Evolutionary conservation across 371 early-diverging fungal genomes (phyloP), one percentile per base, ranked within the genome.

Genomic region (Mucor indicus): DNA sequence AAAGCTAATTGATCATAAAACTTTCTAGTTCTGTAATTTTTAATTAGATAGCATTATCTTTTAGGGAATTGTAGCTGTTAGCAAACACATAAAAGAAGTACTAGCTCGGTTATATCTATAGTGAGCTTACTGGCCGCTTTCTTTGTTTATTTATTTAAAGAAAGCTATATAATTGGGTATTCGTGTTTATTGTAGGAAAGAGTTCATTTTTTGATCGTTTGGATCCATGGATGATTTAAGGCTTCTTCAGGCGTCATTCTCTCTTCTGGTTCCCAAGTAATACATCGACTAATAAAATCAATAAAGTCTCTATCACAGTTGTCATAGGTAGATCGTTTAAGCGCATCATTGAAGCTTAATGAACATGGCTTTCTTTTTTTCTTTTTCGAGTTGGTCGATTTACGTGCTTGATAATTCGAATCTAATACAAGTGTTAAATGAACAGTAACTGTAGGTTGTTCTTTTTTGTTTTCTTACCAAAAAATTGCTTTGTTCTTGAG

Each of bases 181-280:
- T n/a, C n/a, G n/a, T n/a, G n/a, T n/a, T n/a, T n/a, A n/a, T n/a
- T n/a, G n/a, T n/a, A n/a, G n/a, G n/a, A n/a, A n/a, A n/a, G n/a
- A n/a, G n/a, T n/a, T n/a, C n/a, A 37, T 16, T 53, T 52, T 36
- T 58, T 58, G 17, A 44, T 48, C 9, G 38, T 23, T 33, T 46
- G 48, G 11, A 87, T 73, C 87, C 86, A 89, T 23, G 81, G 80
- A 45, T 89, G 89, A 12, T 71, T 70, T 27, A 89, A 49, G 7
- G 90, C 96, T 44, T 93, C 87, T 1, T 57, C 67, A 17, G 96
- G 92, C 23, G 75, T 84, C 74, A 95, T 75, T 25, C 96, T 81
- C 51, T 78, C 76, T 30, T 82, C 80, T 1, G 95, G 93, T 43
- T 93, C 92, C 93, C 94, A 95, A 16, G 77, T 76, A 24, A 96